Percentiles rank a stretch among this genome's conserved stretches.
Conservation (phyloP, 345 rosid species). For the Noccaea bulbosa region DNA sequence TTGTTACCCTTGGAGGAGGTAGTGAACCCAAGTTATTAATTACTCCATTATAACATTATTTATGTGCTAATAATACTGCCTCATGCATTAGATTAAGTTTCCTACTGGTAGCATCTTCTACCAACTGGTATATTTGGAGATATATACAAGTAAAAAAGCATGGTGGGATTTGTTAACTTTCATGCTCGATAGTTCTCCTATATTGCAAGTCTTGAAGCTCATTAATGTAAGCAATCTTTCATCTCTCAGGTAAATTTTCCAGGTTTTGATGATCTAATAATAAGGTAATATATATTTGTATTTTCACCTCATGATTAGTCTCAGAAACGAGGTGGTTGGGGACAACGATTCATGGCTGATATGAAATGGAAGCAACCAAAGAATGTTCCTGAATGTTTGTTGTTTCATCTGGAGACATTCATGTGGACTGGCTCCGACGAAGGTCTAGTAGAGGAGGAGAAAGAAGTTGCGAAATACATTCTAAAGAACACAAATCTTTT, state of each 20-base stretch:
- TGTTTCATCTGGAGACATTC: background rate
- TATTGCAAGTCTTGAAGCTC: constrained; percentile 3
- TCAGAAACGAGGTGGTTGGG: background rate
- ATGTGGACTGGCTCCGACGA: background rate
- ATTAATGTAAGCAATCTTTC: background rate
- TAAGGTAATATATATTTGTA: background rate
- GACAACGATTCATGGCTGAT: background rate
- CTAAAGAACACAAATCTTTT: no score
- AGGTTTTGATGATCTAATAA: background rate
- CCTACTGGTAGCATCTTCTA: background rate
- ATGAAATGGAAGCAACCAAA: background rate
- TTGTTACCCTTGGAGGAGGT: background rate
- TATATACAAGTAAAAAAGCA: background rate
- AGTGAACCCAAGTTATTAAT: background rate
- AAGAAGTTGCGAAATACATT: background rate
- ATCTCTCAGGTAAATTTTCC: background rate
- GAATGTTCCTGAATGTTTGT: background rate
- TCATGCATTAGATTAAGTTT: background rate
- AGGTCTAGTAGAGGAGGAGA: background rate
- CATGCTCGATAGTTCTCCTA: constrained; percentile 16
- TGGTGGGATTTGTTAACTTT: background rate
- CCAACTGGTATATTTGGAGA: background rate
- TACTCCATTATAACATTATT: background rate
- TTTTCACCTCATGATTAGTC: background rate
- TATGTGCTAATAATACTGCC: background rate